Evolutionary conservation across 1,139 yeast species (phyloP).

Genomic region (Geotrichum australiense): DNA sequence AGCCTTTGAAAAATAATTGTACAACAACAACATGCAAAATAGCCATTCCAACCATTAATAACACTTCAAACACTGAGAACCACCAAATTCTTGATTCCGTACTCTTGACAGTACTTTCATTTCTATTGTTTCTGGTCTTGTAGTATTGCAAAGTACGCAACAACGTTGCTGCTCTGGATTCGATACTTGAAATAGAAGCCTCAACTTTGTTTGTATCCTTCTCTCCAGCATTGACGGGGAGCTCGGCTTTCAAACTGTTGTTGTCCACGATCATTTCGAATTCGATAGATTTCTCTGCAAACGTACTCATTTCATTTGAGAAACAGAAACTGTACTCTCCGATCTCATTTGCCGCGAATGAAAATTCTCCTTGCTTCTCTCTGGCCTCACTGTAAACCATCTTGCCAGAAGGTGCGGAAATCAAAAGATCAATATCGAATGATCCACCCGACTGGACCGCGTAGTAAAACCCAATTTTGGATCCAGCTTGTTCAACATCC

Average conservation of each 20-base stretch:
- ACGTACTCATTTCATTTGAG: conserved; percentile 78
- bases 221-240: conserved; percentile 15
- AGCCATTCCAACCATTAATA: conserved; percentile 82
- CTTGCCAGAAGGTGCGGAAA: conserved; percentile 64
- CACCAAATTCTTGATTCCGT: conserved; percentile 82
- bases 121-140: conserved; percentile 87
- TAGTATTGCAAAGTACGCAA: conserved; percentile 68
- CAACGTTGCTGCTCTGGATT: conserved; percentile 57
- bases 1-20: conserved; percentile 71
- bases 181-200: conserved; percentile 51
- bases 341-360: conserved; percentile 54
- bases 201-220: conserved; percentile 28
- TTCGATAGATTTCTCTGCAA: conserved; percentile 83
- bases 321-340: conserved; percentile 96
- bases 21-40: conserved; percentile 75
- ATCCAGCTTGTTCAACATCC: conserved; percentile 56
- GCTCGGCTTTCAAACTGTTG: conserved; percentile 16
- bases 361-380: conserved; percentile 81
- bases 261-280: conserved; percentile 52
- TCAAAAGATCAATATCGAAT: conserved; percentile 74
- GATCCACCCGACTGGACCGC: conserved; percentile 91
- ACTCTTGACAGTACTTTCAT: conserved; percentile 83
- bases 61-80: conserved; percentile 75
- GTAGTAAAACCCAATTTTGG: conserved; percentile 73
- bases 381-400: conserved; percentile 53